Percentiles rank a stretch among this genome's conserved stretches.
phyloP scores from a whole-genome alignment of 2,329 filamentous ascomycete genomes.

The Diaporthe sp. region DNA sequence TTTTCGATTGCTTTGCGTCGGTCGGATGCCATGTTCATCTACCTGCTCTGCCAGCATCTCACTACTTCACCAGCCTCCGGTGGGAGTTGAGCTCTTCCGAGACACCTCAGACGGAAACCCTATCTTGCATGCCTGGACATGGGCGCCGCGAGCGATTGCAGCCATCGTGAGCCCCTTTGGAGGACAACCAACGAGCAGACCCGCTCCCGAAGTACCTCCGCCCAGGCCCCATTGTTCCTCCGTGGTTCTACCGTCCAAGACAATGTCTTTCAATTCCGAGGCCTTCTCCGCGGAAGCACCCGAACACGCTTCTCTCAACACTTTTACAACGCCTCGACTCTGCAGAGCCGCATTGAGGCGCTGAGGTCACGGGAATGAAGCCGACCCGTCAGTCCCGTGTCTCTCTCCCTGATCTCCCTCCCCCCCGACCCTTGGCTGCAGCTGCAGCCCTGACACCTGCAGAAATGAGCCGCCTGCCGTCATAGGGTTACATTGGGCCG shows the following conservation, averaged over 20 bases:
- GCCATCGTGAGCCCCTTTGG: neutral
- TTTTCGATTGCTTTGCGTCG: conserved; percentile 19
- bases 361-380: conserved; percentile 1
- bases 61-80: neutral
- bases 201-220: conserved; percentile 6
- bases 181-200: neutral
- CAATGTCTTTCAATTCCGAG: neutral
- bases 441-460: conserved; percentile 28
- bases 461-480: conserved; percentile 30
- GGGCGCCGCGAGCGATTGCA: too few relatives aligned
- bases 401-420: conserved; percentile 11
- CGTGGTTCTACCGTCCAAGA: neutral
- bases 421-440: conserved; percentile 2
- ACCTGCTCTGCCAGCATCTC: neutral
- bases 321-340: too few relatives aligned
- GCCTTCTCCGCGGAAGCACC: neutral
- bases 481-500: conserved; percentile 17
- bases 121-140: neutral
- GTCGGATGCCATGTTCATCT: neutral
- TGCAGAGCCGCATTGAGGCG: conserved; percentile 5
- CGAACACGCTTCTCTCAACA: neutral
- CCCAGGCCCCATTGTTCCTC: neutral
- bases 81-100: neutral
- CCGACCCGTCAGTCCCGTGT: conserved; percentile 24
- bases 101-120: neutral